Evolutionary conservation across 2,329 filamentous ascomycete species (phyloP).

Genomic region (Plectosphaerella plurivora): DNA sequence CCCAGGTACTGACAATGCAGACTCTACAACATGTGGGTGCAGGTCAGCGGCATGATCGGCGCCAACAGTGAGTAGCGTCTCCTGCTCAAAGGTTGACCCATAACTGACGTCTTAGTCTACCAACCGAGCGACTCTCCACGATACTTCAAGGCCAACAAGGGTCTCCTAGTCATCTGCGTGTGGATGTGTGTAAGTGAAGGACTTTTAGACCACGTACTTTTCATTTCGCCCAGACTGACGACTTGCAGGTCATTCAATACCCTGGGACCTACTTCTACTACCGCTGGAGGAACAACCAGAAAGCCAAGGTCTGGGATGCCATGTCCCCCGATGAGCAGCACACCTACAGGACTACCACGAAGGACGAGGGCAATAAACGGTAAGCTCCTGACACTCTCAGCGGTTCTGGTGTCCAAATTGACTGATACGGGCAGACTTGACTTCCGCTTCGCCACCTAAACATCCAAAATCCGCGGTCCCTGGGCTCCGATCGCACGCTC

Average conservation of each 20-base stretch:
- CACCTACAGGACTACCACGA: slow-evolving; percentile 37
- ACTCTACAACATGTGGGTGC: slow-evolving; percentile 1
- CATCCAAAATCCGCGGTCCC: too few relatives aligned
- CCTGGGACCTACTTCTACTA: slow-evolving; percentile 32
- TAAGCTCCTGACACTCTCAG: slow-evolving; percentile 1
- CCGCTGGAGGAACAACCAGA: slow-evolving; percentile 28
- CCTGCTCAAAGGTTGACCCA: background rate
- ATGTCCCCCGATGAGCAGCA: slow-evolving; percentile 34
- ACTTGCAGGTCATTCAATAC: slow-evolving; percentile 30
- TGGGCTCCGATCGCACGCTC: too few relatives aligned
- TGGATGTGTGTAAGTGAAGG: slow-evolving; percentile 30
- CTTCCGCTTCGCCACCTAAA: slow-evolving; percentile 8
- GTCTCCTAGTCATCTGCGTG: slow-evolving; percentile 28
- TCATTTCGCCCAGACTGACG: too few relatives aligned
- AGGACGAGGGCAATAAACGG: slow-evolving; percentile 40
- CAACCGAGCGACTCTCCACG: slow-evolving; percentile 27
- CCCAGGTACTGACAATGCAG: slow-evolving; percentile 39
- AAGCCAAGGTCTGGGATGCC: slow-evolving; percentile 30
- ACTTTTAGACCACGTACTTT: too few relatives aligned
- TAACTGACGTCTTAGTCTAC: slow-evolving; percentile 22
- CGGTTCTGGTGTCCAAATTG: background rate
- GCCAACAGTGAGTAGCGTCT: slow-evolving; percentile 23
- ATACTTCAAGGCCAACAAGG: slow-evolving; percentile 33
- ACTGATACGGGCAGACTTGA: slow-evolving; percentile 2
- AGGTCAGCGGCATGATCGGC: slow-evolving; percentile 20